These are phyloP conservation scores for Rhynchospora pubera DNA, from an alignment of 176 grass and related monocot species.

Conservation along the genomic window DNA sequence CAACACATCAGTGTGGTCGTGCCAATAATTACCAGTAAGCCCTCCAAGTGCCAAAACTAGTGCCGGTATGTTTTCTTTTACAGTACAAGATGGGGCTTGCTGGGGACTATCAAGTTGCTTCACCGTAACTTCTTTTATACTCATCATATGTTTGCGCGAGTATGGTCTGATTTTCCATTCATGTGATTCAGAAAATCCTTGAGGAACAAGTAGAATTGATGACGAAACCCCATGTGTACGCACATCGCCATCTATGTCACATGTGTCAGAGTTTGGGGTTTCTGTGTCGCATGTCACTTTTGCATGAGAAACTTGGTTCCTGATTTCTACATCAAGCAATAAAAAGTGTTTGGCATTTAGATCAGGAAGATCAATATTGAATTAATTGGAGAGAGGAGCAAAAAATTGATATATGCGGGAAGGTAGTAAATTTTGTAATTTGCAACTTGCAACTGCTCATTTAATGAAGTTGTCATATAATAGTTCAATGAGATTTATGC, in stretches of 20 bases:
- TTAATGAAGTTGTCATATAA: no score
- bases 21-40: conserved; percentile 80
- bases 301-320: conserved; percentile 8
- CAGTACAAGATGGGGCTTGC: conserved; percentile 38
- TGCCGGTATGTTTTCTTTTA: conserved; percentile 36
- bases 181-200: conserved; percentile 36
- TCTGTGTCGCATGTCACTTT: conserved; percentile 68
- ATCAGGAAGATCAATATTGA: background rate
- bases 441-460: background rate
- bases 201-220: conserved; percentile 36
- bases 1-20: conserved; percentile 69
- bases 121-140: conserved; percentile 46
- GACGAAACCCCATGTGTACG: conserved; percentile 38
- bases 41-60: conserved; percentile 71
- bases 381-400: background rate
- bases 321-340: conserved; percentile 26
- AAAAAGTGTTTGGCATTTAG: conserved; percentile 1
- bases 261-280: conserved; percentile 41
- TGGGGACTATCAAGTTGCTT: conserved; percentile 24
- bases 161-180: conserved; percentile 56
- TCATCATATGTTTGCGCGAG: conserved; percentile 45
- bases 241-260: conserved; percentile 43
- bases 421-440: background rate
- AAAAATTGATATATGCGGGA: background rate
- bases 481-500: background rate